These are phyloP conservation scores for Lodderomyces theae DNA, from an alignment of 1,139 yeast species.

Conservation along the genomic window DNA sequence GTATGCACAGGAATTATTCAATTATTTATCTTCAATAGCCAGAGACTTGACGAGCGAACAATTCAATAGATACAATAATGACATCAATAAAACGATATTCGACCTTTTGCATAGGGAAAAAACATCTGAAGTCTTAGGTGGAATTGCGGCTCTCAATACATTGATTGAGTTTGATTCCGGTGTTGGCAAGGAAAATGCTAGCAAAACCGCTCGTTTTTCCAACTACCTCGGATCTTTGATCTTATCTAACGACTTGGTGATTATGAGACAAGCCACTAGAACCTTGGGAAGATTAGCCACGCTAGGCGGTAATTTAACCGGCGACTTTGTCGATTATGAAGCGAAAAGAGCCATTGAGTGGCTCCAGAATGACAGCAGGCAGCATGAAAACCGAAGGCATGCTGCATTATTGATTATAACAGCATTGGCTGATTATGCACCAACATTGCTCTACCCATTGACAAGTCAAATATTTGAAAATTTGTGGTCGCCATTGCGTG, in stretches of 20 bases:
- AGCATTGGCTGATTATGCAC: constrained; percentile 84
- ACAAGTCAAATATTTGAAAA: constrained; percentile 77
- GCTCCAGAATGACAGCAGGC: constrained; percentile 69
- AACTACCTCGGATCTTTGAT: constrained; percentile 80
- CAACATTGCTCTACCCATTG: constrained; percentile 76
- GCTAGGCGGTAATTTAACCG: constrained; percentile 85
- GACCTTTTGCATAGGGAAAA: constrained; percentile 79
- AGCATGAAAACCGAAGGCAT: constrained; percentile 75
- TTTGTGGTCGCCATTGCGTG: constrained; percentile 85
- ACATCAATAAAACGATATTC: constrained; percentile 82
- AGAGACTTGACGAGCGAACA: constrained; percentile 78
- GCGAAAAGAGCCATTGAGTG: constrained; percentile 88
- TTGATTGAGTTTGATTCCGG: constrained; percentile 74
- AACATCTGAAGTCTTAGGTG: constrained; percentile 75
- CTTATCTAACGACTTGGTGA: constrained; percentile 77
- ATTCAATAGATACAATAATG: constrained; percentile 76
- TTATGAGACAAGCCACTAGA: constrained; percentile 81
- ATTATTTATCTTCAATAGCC: constrained; percentile 65
- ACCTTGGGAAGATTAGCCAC: constrained; percentile 86
- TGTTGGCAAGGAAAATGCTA: constrained; percentile 71
- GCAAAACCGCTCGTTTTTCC: constrained; percentile 86
- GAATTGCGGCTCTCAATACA: constrained; percentile 86
- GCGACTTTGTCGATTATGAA: constrained; percentile 90
- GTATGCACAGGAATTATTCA: constrained; percentile 66
- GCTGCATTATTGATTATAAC: constrained; percentile 85